Base-by-base conservation (phyloP, 228 moss, liverwort and hornwort genomes). In the Sphagnum fallax region DNA sequence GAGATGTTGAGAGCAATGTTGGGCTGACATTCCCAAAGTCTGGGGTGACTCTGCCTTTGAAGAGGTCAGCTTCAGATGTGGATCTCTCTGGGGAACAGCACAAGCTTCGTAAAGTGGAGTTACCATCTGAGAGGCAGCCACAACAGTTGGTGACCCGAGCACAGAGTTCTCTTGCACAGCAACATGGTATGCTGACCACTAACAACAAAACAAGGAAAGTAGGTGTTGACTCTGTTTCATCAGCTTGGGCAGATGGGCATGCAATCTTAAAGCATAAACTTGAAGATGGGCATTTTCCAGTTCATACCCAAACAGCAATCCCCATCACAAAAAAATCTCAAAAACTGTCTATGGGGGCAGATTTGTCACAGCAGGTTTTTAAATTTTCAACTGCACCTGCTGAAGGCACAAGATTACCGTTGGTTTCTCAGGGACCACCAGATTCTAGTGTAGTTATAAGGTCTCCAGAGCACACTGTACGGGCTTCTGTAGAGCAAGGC, bases 41-140 rank as follows among this genome's bases (percentile, higher is more conserved):
- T 13, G 72, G 50, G 63, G 65, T 53, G 65, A 64, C 48, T 16
- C 66, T 65, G 75, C 51, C 63, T 73, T 72, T 72, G 60, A 75
- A 73, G 64, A 67, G 64, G 51, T 60, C 58, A 58, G 75, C 47
- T 60, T 64, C 59, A 67, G 50, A n/a, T 8, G 65, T 18, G 52
- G 67, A 64, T 16, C 51, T 32, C 47, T 69, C 50, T 14, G 3
- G n/a, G 47, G 66, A 60, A 18, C 75, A 51, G 51, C 70, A 47
- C 12, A 74, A 66, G 47, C 18, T 61, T 53, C 52, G 53, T 53
- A 60, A 62, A 69, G 60, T 72, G 62, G 74, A 77, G 67, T 65
- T 52, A 4, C 65, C 64, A 58, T 70, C 67, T 13, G 58, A 65
- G 48, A 5, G 61, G 11, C 67, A 53, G 5, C 58, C 62, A 14